Evolutionary conservation across 495 filamentous ascomycete genomes (phyloP), one percentile per base, ranked within the genome.

Genomic region (Talaromyces stipitatus): DNA sequence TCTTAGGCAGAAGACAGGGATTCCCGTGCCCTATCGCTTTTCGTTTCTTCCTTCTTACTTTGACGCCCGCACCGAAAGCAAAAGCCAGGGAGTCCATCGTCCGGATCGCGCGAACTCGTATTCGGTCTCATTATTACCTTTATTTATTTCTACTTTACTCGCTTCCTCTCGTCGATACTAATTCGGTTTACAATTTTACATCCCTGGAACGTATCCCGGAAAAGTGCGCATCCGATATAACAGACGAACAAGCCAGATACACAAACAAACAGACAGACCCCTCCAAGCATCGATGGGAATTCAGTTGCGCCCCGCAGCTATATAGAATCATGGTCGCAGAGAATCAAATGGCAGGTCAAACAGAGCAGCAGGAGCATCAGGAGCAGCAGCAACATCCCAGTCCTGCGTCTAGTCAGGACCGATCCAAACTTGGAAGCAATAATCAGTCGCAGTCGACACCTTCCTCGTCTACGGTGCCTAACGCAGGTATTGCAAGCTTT

Each of bases 401-500:
- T 30, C 48, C 48, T 30, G 27, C 24, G 16, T 23, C 48, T 16
- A 30, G 48, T 23, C 24, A 51, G 24, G 45, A 48, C 45, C 45
- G 45, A 24, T 48, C 45, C 24, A 36, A 55, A 43, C 9, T 26
- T 28, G 54, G 8, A 18, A 28, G 26, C 23, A 28, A 55, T 20
- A 28, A 55, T 12, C 32, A 20, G 36, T 26, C 54, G 6, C 22
- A 12, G 38, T 26, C 54, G 12, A 14, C 18, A 2, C 24, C 54
- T n/a, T 14, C 9, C 12, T 50, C 55, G 3, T 46, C 47, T 12
- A 45, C 30, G 8, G 32, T 29, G 20, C 48, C 47, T 12, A 58
- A 58, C 54, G 47, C 56, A 36, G 33, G 48, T 32, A 48, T 52
- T 45, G 50, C 56, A 52, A 58, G 56, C 54, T 58, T 58, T 28